A percentile compares a stretch with the other conserved stretches of the same genome.
Conservation (phyloP, 1,284 basidiomycete genomes). For the Cutaneotrichosporon sp. region DNA sequence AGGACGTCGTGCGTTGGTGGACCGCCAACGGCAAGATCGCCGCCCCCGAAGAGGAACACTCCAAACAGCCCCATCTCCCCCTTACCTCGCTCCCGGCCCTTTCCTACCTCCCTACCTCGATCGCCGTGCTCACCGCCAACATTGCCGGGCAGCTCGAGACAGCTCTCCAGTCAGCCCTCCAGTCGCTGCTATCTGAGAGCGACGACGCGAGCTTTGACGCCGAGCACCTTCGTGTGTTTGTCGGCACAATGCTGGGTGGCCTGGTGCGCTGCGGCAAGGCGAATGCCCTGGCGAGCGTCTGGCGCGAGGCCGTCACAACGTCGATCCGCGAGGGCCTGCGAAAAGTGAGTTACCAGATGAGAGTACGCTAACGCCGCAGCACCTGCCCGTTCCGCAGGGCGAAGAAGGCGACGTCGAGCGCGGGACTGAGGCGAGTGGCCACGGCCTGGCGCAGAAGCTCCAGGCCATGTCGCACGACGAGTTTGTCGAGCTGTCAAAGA, state of each 20-base stretch:
- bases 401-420: conserved; percentile 53
- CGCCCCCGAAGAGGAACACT: conserved; percentile 3
- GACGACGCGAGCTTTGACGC: conserved; percentile 26
- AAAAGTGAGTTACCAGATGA: conserved; percentile 29
- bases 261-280: conserved; percentile 69
- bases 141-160: conserved; percentile 71
- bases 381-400: conserved; percentile 25
- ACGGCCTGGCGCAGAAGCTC: conserved; percentile 57
- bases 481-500: conserved; percentile 61
- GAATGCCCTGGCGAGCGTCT: conserved; percentile 64
- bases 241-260: conserved; percentile 64
- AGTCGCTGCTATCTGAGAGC: conserved; percentile 57
- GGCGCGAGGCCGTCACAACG: conserved; percentile 67
- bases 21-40: conserved; percentile 31
- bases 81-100: conserved; percentile 62
- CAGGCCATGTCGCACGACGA: conserved; percentile 63
- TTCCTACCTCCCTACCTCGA: conserved; percentile 61
- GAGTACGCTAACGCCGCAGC: conserved; percentile 21
- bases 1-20: conserved; percentile 68
- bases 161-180: conserved; percentile 67
- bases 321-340: conserved; percentile 57
- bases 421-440: conserved; percentile 19
- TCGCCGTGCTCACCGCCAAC: conserved; percentile 61
- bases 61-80: conserved; percentile 15
- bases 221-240: conserved; percentile 35